Evolutionary conservation across 2,329 filamentous ascomycete genomes (phyloP), one percentile per base, ranked within the genome.

Genomic region (Periconia sp.): DNA sequence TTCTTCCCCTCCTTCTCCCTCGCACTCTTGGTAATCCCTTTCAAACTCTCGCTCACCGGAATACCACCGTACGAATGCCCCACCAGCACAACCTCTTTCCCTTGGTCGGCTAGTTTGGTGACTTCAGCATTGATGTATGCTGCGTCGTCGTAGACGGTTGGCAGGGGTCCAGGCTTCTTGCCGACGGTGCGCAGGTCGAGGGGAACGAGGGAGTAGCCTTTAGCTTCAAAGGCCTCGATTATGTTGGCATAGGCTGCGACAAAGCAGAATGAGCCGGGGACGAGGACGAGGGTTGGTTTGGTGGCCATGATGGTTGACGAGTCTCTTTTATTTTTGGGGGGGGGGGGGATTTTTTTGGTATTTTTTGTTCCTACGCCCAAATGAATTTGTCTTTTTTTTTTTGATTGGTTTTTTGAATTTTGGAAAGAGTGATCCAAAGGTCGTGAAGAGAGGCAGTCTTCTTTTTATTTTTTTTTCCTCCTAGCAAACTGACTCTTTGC

Each of bases 41-140:
- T 60, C 9, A 61, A 31, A 22, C 47, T 51, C 33, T 70, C 51
- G 7, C 55, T 63, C 5, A 56, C 57, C 0, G 61, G 58, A 26
- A 68, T 36, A 2, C 66, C 71, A 15, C 68, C 61, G 46, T 72
- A 72, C 5, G 68, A 72, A 45, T 73, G 71, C 35, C 59, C 61
- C 5, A 70, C 42, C 9, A 73, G 26, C 4, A 72, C 49, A 13
- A 73, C 51, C 15, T 73, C 63, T 39, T 68, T 66, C 12, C 61
- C 69, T 32, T 65, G 49, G 4, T 65, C 59, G 21, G 54, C 56
- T 3, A 69, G 38, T 13, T 52, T 50, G 11, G 36, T 32, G 10
- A 56, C 51, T 10, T 43, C 56, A 6, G 41, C 36, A 16, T 51
- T 57, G 17, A 72, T 63, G 29, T 55, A 50, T 11, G 52, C 50